Conservation (phyloP, 495 filamentous ascomycete species). For the Neurospora terricola region DNA sequence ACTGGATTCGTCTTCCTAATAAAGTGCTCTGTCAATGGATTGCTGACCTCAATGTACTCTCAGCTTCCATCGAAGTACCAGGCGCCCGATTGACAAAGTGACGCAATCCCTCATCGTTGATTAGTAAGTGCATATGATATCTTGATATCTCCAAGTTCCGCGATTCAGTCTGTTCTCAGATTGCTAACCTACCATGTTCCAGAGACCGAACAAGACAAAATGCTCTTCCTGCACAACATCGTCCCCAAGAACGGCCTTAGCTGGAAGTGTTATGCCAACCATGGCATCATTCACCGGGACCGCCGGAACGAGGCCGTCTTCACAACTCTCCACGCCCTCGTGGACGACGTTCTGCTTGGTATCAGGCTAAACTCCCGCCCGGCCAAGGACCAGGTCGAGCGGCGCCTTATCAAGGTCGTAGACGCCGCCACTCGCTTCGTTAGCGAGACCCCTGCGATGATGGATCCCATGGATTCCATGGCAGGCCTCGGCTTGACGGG, state of each 20-base stretch:
- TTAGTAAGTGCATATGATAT: no score
- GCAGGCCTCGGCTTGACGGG: not conserved
- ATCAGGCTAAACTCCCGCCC: not conserved
- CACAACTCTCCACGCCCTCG: not conserved
- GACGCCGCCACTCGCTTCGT: not conserved
- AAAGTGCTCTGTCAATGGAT: no score
- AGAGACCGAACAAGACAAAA: not conserved
- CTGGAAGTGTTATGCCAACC: not conserved
- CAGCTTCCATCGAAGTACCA: not conserved
- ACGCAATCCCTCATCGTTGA: not conserved
- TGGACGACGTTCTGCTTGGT: not conserved
- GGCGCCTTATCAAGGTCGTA: not conserved
- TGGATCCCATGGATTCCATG: not conserved
- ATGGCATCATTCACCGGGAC: not conserved
- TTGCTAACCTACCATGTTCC: not conserved
- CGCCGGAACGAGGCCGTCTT: not conserved
- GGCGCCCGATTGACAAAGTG: not conserved
- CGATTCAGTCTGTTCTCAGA: not conserved
- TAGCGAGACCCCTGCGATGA: not conserved
- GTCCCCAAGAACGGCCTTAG: not conserved
- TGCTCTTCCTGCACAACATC: not conserved
- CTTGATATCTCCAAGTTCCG: not conserved
- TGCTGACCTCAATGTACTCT: no score
- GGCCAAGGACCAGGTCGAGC: not conserved
- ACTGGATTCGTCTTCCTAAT: no score